A percentile compares a stretch with the other conserved stretches of the same genome.
Evolutionary conservation across 768 basidiomycete species (phyloP).

Genomic region (Kwoniella newhampshirensis): DNA sequence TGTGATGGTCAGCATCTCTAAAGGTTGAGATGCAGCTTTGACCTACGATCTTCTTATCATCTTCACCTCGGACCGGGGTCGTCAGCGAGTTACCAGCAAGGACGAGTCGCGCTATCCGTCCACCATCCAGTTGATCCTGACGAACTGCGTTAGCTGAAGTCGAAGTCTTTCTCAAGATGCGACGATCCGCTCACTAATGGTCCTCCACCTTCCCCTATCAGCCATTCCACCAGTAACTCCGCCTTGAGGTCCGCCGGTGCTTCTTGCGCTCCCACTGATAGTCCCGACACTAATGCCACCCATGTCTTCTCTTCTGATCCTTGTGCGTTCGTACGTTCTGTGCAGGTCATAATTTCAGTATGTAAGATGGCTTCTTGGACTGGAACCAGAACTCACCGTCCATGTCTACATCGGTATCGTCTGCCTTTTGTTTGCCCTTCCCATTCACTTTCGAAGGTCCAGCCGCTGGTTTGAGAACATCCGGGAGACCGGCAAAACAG

Average conservation of each 20-base stretch:
- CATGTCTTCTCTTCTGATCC: constrained; percentile 56
- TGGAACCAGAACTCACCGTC: constrained; percentile 60
- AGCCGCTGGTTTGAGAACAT: constrained; percentile 56
- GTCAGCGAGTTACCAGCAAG: constrained; percentile 83
- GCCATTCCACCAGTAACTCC: constrained; percentile 85
- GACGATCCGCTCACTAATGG: constrained; percentile 52
- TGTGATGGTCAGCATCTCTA: constrained; percentile 7
- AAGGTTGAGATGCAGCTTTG: too few species aligned
- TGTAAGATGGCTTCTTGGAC: neutral
- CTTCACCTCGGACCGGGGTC: constrained; percentile 57
- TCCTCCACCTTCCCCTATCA: constrained; percentile 79
- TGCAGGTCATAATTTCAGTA: neutral
- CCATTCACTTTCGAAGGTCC: constrained; percentile 23
- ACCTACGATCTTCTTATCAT: constrained; percentile 52
- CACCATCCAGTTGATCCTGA: constrained; percentile 63
- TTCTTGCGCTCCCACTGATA: constrained; percentile 67
- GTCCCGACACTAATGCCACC: constrained; percentile 81
- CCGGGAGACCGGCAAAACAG: constrained; percentile 79
- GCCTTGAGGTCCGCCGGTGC: constrained; percentile 61
- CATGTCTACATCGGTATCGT: constrained; percentile 61
- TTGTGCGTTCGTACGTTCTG: neutral
- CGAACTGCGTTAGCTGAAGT: constrained; percentile 7
- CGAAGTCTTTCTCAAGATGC: neutral
- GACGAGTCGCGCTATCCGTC: constrained; percentile 78
- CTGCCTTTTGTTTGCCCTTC: constrained; percentile 36